phyloP scores from a whole-genome alignment of 148 eudicot species.

The Drosera capensis region DNA sequence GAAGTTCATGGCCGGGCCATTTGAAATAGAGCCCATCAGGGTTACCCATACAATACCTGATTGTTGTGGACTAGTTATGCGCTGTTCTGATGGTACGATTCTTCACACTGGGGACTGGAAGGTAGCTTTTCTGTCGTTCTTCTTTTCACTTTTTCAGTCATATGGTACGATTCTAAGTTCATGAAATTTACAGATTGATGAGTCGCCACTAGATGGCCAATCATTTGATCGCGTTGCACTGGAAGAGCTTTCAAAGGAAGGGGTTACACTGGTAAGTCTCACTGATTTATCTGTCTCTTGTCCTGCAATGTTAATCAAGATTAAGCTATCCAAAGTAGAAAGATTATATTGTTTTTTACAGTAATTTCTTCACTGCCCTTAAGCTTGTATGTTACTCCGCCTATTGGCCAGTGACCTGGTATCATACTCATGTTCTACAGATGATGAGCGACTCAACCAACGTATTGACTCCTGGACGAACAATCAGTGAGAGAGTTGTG shows the following conservation, averaged over 20 bases:
- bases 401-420: constrained; percentile 1
- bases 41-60: constrained; percentile 99
- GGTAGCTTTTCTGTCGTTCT: constrained; percentile 28
- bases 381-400: background rate
- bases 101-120: constrained; percentile 99
- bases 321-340: background rate
- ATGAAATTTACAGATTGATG: constrained; percentile 60
- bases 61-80: constrained; percentile 91
- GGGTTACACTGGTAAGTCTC: constrained; percentile 76
- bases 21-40: constrained; percentile 88
- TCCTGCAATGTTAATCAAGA: background rate
- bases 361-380: background rate
- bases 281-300: background rate
- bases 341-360: background rate
- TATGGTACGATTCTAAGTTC: constrained; percentile 3
- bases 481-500: constrained; percentile 80
- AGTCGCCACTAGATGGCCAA: constrained; percentile 82
- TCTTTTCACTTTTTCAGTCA: background rate
- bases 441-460: constrained; percentile 99
- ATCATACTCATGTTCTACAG: constrained; percentile 16
- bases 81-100: constrained; percentile 94
- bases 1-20: constrained; percentile 83
- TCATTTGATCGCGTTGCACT: constrained; percentile 77
- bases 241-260: constrained; percentile 92
- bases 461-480: constrained; percentile 90